phyloP scores from a whole-genome alignment of 2,329 filamentous ascomycete species.

The Fusarium floridanum region DNA sequence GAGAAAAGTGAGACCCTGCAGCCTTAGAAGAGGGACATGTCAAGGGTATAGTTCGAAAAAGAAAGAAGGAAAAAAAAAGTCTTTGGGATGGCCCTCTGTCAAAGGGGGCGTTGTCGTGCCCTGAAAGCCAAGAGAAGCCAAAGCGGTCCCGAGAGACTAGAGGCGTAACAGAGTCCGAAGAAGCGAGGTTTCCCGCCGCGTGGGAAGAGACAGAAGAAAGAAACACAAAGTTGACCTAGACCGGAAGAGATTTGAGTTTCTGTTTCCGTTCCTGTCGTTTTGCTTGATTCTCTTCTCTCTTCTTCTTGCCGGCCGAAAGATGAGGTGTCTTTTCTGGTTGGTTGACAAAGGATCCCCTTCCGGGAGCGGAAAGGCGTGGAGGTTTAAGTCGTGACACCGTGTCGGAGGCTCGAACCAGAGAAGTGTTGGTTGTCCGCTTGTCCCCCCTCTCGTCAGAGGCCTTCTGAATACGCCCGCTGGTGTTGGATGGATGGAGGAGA shows the following conservation, averaged over 20 bases:
- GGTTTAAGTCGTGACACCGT: slow-evolving; percentile 13
- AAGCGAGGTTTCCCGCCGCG: slow-evolving; percentile 7
- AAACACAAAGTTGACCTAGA: not conserved
- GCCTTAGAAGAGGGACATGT: slow-evolving; percentile 8
- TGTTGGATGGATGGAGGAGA: not conserved
- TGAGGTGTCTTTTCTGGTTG: not conserved
- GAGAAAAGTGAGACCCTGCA: not conserved
- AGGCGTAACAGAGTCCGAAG: slow-evolving; percentile 1
- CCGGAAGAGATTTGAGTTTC: slow-evolving; percentile 40
- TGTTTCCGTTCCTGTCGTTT: slow-evolving; percentile 43
- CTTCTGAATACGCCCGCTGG: not conserved
- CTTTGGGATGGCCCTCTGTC: not conserved
- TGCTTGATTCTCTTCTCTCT: slow-evolving; percentile 1
- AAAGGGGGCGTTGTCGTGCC: not conserved
- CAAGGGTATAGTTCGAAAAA: slow-evolving; percentile 20
- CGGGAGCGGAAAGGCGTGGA: slow-evolving; percentile 34
- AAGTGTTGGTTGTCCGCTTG: not conserved
- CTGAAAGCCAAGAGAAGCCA: slow-evolving; percentile 19
- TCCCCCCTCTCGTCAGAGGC: not conserved
- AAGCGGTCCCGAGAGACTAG: slow-evolving; percentile 2
- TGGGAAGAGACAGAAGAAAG: slow-evolving; percentile 8
- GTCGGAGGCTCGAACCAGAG: not conserved
- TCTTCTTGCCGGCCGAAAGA: not conserved
- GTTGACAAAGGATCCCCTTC: not conserved
- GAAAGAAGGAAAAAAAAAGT: not conserved